phyloP scores from a whole-genome alignment of 2,329 filamentous ascomycete genomes.

The Pestalotiopsis sp. region DNA sequence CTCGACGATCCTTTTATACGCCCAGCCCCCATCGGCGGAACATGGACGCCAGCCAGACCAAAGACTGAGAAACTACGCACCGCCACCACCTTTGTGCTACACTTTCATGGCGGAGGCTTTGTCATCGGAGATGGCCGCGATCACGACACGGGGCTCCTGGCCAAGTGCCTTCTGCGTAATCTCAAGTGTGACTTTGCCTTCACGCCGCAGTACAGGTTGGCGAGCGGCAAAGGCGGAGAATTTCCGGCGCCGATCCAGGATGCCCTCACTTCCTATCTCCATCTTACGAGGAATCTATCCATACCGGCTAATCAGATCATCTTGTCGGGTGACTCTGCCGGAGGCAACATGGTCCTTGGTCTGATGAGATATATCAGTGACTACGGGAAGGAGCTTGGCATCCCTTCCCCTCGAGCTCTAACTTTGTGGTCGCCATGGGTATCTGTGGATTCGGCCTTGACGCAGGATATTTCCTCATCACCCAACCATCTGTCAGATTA shows the following conservation, averaged over 20 bases:
- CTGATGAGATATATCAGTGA: background rate
- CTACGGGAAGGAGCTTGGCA: background rate
- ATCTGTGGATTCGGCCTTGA: background rate
- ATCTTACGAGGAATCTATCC: background rate
- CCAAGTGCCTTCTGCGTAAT: background rate
- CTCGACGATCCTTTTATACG: background rate
- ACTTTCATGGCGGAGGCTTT: constrained; percentile 7
- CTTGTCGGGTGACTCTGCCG: background rate
- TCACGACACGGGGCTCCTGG: background rate
- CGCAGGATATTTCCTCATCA: background rate
- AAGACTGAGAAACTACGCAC: background rate
- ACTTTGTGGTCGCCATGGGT: constrained; percentile 4
- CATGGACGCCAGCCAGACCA: background rate
- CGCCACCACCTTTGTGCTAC: background rate
- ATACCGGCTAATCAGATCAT: background rate
- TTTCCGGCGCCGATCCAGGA: constrained; percentile 7
- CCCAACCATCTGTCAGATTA: background rate
- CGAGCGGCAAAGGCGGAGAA: background rate
- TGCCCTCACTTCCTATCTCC: background rate
- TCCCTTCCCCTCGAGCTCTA: background rate
- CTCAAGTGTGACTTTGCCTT: background rate
- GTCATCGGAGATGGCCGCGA: background rate
- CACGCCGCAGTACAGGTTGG: constrained; percentile 4
- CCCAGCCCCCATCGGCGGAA: background rate
- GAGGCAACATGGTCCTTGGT: constrained; percentile 4